Conservation (phyloP, 768 basidiomycete genomes). For the Scleroderma bovista region DNA sequence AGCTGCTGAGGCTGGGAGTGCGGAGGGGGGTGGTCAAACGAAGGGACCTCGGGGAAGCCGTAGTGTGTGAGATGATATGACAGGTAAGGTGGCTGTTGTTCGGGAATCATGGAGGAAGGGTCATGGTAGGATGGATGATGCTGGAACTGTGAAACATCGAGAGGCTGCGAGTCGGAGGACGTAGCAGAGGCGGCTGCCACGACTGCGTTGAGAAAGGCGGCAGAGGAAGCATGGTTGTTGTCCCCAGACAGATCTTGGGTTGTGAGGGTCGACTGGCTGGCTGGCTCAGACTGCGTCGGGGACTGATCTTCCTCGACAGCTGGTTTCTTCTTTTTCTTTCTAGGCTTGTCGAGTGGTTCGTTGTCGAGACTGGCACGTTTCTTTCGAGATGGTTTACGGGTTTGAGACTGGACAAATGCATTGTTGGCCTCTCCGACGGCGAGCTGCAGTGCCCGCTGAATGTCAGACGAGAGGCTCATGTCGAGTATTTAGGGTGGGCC, state of each 20-base stretch:
- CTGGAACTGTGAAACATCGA: conserved; percentile 23
- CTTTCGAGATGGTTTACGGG: conserved; percentile 25
- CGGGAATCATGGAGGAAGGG: conserved; percentile 22
- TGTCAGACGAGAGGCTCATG: conserved; percentile 37
- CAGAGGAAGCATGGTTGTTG: conserved; percentile 43
- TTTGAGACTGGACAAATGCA: conserved; percentile 28
- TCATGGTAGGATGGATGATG: conserved; percentile 31
- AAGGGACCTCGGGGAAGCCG: conserved; percentile 23
- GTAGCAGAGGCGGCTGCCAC: conserved; percentile 60
- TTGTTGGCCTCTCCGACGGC: conserved; percentile 43
- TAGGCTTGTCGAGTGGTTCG: conserved; percentile 10
- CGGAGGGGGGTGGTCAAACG: conserved; percentile 21
- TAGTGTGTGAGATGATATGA: conserved; percentile 29
- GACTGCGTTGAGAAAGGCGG: conserved; percentile 58
- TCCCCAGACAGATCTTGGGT: conserved; percentile 19
- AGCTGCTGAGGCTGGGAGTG: conserved; percentile 22
- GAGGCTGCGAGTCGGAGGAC: conserved; percentile 26
- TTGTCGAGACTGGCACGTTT: conserved; percentile 29
- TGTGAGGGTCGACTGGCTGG: conserved; percentile 32
- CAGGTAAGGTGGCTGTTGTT: conserved; percentile 20
- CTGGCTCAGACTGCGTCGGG: conserved; percentile 7
- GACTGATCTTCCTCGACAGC: not conserved
- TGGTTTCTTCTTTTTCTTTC: conserved; percentile 30
- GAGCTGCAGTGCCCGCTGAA: conserved; percentile 46
- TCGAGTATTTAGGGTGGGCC: conserved; percentile 37